Evolutionary conservation across 768 basidiomycete genomes (phyloP), one percentile per base, ranked within the genome.

Genomic region (Pleurotus giganteus): DNA sequence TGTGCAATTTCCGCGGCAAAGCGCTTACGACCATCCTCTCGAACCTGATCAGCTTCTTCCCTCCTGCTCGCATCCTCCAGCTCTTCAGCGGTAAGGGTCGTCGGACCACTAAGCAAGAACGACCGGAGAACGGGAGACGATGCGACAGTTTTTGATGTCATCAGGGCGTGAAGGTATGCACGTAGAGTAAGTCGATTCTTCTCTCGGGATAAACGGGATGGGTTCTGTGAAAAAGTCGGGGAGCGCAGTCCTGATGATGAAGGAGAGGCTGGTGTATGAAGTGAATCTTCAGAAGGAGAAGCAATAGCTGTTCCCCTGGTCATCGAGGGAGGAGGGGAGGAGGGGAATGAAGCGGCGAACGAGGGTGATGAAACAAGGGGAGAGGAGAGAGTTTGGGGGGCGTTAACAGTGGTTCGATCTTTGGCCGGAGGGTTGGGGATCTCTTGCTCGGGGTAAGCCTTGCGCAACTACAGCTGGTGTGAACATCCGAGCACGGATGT

Each of bases 181-280:
- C 97, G 85, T 15, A 99, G 82, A 0, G 97, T 98, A 3, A 99
- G 76, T 12, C 97, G 78, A 63, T 99, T 99, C 79, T 94, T 96
- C 69, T 99, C 97, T 23, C 97, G 78, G 1, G 92, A 77, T 19
- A 96, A 77, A 29, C 84, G 83, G 19, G 78, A 75, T 24, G 74
- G 67, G 23, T 60, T 58, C 17, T 60, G 54, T 47, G 61, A 59
- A 46, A 64, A 61, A 12, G 65, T 57, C 2, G 69, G 59, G 17
- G 63, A 53, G n/a, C 31, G 49, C 32, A 50, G 19, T 17, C 21
- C 21, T 53, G 46, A 24, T 59, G 54, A 26, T 31, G 39, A 49
- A 13, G 63, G 39, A 42, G 63, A 28, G 9, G 56, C 36, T 17
- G 52, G 51, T 28, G 56, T 36, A 43, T 36, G 52, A 32, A 58